These are phyloP conservation scores for Discostella pseudostelligera DNA, from an alignment of 108 stramenopile genomes.

Conservation along the genomic window DNA sequence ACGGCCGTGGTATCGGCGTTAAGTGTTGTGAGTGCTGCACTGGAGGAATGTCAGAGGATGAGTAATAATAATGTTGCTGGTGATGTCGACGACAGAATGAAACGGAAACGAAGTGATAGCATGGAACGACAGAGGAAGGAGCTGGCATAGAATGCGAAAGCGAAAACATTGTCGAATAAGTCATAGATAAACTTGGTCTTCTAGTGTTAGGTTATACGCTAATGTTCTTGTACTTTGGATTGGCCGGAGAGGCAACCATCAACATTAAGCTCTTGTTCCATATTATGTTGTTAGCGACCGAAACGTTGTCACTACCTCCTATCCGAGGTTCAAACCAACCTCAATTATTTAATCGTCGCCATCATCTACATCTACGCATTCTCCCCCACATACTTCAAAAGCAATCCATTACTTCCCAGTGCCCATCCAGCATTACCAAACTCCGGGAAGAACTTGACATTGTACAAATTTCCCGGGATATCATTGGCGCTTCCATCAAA, in stretches of 20 bases:
- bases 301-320: too few relatives aligned
- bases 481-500: conserved; percentile 92
- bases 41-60: conserved; percentile 29
- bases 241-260: too few relatives aligned
- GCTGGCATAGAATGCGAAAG: too few relatives aligned
- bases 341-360: too few relatives aligned
- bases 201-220: too few relatives aligned
- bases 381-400: conserved; percentile 82
- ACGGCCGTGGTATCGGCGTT: conserved; percentile 47
- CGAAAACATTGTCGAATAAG: too few relatives aligned
- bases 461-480: conserved; percentile 95
- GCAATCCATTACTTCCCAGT: conserved; percentile 89
- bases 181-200: too few relatives aligned
- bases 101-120: not conserved
- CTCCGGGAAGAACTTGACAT: conserved; percentile 94
- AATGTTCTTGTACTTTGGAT: too few relatives aligned
- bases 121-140: too few relatives aligned
- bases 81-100: not conserved
- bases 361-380: not conserved
- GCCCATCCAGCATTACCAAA: conserved; percentile 89
- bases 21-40: conserved; percentile 45
- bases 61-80: not conserved
- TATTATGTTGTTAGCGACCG: too few relatives aligned
- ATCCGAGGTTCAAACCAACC: too few relatives aligned
- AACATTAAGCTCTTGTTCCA: too few relatives aligned